Base-by-base conservation (phyloP, 2,329 filamentous ascomycete species). In the Clonostachys rosea region DNA sequence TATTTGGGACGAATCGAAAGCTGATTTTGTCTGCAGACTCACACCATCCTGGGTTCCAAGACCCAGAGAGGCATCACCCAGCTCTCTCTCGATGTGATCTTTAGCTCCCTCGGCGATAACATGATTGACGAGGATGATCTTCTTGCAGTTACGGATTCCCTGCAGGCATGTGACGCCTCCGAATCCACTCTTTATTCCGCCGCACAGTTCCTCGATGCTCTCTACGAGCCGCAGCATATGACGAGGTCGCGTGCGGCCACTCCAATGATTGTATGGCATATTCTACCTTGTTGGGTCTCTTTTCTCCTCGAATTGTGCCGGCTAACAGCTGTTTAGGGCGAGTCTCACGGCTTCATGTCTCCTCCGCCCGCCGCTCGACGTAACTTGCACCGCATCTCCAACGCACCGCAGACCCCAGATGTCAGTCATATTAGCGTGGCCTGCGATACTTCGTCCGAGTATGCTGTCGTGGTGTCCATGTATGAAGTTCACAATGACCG, bases 401-500 rank as follows among this genome's bases (percentile, higher is more conserved):
- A 76, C 3, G 72, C 94, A 6, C 89, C 91, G 2, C 82, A 86
- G 49, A 70, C 76, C 6, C 92, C 92, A 9, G 84, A 91, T 52
- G 81, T 96, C 45, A 82, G 83, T 64, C 75, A 84, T 45, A 73
- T 95, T 40, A 71, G 77, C 5, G 75, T 95, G 1, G 75, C 81
- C 1, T 69, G 64, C 53, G 65, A 69, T 40, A 73, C 83, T 43
- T 78, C 79, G 17, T 81, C 86, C 47, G 89, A 96, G 56, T 96
- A 96, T 57, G 86, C 87, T 5, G 83, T 99, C 46, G 73, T 99
- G 11, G 78, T 99, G 18, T 96, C 91, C 46, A 99, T 99, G 91
- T 97, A 97, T 66, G 94, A 99, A 65, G 92, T 99, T 2, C 96
- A 99, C 72, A 99, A 99, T 61, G 92, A 99, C 68, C 85, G 91